These are phyloP conservation scores for Mortierella sp. DNA, from an alignment of 371 early-diverging fungal species.

Conservation along the genomic window DNA sequence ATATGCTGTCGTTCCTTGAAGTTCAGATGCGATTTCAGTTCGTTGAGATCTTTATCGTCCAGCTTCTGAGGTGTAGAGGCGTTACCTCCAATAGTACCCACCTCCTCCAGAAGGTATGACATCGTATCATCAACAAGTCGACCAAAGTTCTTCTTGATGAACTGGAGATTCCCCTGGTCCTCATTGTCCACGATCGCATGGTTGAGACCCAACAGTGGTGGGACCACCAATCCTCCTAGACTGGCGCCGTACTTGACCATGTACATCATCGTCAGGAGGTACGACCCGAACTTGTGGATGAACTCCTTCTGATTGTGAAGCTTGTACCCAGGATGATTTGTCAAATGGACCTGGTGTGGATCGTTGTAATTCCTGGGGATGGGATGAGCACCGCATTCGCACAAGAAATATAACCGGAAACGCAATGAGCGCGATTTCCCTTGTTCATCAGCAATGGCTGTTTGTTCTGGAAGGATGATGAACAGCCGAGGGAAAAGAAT, in stretches of 20 bases:
- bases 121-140: not conserved
- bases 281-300: conserved; percentile 7
- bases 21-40: conserved; percentile 4
- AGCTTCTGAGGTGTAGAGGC: not conserved
- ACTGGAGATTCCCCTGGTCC: too few relatives aligned
- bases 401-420: not conserved
- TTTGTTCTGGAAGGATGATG: conserved; percentile 20
- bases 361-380: too few relatives aligned
- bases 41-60: conserved; percentile 6
- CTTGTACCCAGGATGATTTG: conserved; percentile 7
- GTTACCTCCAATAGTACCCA: not conserved
- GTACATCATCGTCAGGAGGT: conserved; percentile 1
- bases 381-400: conserved; percentile 6
- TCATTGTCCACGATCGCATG: not conserved
- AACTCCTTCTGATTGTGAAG: not conserved
- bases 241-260: not conserved
- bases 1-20: conserved; percentile 2
- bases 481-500: conserved; percentile 24
- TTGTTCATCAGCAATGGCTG: not conserved
- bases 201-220: not conserved
- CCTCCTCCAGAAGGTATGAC: not conserved
- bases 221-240: not conserved
- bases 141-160: not conserved
- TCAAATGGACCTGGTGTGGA: conserved; percentile 3
- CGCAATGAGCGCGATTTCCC: not conserved